These are phyloP conservation scores for Penicillium glabrum DNA, from an alignment of 2,329 filamentous ascomycete species.

Conservation along the genomic window DNA sequence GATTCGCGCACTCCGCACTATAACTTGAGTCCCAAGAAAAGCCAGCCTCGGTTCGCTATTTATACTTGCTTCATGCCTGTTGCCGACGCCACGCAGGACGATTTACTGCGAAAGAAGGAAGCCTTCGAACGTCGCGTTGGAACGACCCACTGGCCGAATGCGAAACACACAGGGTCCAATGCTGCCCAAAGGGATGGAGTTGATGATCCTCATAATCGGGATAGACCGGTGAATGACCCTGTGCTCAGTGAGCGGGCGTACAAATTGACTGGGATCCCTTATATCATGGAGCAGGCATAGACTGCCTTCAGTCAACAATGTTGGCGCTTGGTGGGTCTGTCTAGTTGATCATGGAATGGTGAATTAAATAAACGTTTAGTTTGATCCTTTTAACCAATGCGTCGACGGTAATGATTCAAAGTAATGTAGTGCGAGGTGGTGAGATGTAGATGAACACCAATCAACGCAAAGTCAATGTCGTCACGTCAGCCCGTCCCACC, in stretches of 20 bases:
- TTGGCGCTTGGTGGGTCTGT: no score
- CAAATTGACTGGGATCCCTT: slow-evolving; percentile 52
- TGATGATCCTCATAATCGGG: slow-evolving; percentile 30
- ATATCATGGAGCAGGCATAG: slow-evolving; percentile 26
- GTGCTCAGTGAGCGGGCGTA: slow-evolving; percentile 43
- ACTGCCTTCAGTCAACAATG: no score
- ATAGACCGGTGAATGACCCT: slow-evolving; percentile 42
- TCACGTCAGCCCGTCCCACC: not conserved
- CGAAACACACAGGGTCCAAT: slow-evolving; percentile 22
- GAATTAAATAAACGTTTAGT: no score
- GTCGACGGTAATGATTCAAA: no score
- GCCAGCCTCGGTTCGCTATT: slow-evolving; percentile 32
- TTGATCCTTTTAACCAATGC: no score
- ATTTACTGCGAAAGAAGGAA: slow-evolving; percentile 43
- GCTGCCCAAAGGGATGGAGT: slow-evolving; percentile 20
- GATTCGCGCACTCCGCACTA: slow-evolving; percentile 42
- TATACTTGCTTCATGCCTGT: slow-evolving; percentile 47
- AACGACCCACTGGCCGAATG: slow-evolving; percentile 44
- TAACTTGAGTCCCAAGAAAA: slow-evolving; percentile 37
- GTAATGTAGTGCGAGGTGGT: no score
- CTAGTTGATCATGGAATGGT: no score
- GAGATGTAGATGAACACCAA: no score
- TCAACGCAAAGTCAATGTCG: no score
- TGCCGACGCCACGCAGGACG: slow-evolving; percentile 40
- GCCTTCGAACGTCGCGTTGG: slow-evolving; percentile 42